These are phyloP conservation scores for Allium fistulosum DNA, from an alignment of 106 monocot species.

Conservation along the genomic window DNA sequence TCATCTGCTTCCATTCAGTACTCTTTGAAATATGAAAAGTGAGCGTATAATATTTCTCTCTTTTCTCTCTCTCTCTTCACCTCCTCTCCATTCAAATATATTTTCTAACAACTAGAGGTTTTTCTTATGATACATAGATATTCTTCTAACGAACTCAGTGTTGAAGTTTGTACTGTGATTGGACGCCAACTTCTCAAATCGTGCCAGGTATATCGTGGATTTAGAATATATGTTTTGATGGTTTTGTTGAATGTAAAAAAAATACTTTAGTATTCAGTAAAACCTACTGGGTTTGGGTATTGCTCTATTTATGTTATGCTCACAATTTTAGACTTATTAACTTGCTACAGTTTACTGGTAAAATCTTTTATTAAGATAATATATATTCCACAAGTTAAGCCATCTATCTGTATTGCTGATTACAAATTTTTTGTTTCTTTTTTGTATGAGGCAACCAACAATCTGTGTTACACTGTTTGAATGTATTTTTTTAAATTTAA, in stretches of 20 bases:
- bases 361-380: too few relatives aligned
- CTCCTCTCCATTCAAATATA: not conserved
- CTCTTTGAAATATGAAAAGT: slow-evolving; percentile 23
- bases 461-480: too few relatives aligned
- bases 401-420: too few relatives aligned
- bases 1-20: slow-evolving; percentile 12
- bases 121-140: slow-evolving; percentile 29
- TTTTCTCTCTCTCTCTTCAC: not conserved
- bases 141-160: slow-evolving; percentile 21
- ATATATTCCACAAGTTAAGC: too few relatives aligned
- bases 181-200: slow-evolving; percentile 43
- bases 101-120: not conserved
- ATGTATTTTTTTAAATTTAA: too few relatives aligned
- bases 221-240: slow-evolving; percentile 1
- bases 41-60: slow-evolving; percentile 19
- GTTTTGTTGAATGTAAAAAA: not conserved
- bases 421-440: too few relatives aligned
- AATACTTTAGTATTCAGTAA: too few relatives aligned
- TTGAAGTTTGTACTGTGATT: slow-evolving; percentile 33
- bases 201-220: slow-evolving; percentile 46
- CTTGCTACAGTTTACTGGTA: too few relatives aligned
- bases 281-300: too few relatives aligned
- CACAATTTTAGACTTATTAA: too few relatives aligned
- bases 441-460: too few relatives aligned
- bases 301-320: too few relatives aligned